Base-by-base conservation (phyloP, 495 filamentous ascomycete genomes). In the Sabuloglossum arenarium region DNA sequence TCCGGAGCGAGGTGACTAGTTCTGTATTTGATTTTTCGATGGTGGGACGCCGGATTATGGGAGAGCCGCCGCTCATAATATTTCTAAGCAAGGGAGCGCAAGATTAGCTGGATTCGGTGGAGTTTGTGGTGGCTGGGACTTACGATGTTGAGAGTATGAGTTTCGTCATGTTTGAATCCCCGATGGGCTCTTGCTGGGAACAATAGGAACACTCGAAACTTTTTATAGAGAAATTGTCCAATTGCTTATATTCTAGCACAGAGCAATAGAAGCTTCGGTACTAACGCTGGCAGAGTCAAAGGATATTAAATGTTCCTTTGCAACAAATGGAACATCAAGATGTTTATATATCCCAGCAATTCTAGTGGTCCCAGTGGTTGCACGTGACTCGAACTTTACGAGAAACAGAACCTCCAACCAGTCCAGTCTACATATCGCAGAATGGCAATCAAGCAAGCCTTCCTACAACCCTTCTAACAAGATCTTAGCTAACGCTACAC, bases 141-240 rank as follows among this genome's bases (percentile, higher is more conserved):
- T 74, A 90, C 85, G 85, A 88, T 49, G 88, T 94, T 32, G 86
- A 93, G 56, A 95, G 79, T 46, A 94, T 80, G 68, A 95, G 74
- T 72, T 86, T 85, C n/a, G n/a, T n/a, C 71, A 79, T 79, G n/a
- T 5, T 30, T 53, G 10, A 31, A 46, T 23, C 14, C 14, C 12
- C 39, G 21, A 9, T 5, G 14, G 3, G 6, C 34, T 9, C 3
- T 39, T 39, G 3, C 6, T 12, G n/a, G n/a, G n/a, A n/a, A 16
- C 34, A 39, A 39, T 39, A 39, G 34, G 34, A 16, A 16, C 6
- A 16, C 6, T 12, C 6, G 14, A 16, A 9, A 39, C 6, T 11
- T 32, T 11, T 4, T 12, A 39, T 9, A 39, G 14, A 16, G 34
- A 39, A 16, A 16, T 16, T 39, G 5, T 39, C 16, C 14, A 32